phyloP scores from a whole-genome alignment of 2,329 filamentous ascomycete genomes.

The Xylaria hypoxylon region DNA sequence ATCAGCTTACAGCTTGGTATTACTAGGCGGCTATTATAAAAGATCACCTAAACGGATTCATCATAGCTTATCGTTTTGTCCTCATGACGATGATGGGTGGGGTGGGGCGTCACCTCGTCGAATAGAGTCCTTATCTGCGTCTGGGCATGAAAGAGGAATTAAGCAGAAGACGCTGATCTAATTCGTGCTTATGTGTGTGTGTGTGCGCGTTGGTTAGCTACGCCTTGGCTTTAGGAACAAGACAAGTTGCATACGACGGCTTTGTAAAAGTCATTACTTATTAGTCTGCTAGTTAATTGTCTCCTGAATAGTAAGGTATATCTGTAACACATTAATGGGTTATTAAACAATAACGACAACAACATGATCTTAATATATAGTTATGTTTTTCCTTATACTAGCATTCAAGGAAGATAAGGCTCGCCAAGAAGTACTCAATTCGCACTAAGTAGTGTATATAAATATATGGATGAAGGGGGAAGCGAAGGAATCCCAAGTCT shows the following conservation, averaged over 20 bases:
- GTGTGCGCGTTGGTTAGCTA: neutral
- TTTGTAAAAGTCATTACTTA: no score
- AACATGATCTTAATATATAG: no score
- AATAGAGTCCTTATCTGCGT: neutral
- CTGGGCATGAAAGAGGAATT: neutral
- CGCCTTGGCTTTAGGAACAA: neutral
- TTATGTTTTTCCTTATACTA: no score
- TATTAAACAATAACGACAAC: no score
- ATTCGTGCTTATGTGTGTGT: neutral
- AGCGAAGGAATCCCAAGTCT: neutral
- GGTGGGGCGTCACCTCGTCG: neutral
- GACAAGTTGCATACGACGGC: no score
- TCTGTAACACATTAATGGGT: no score
- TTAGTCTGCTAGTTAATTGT: no score
- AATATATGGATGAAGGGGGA: neutral
- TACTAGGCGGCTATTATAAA: neutral
- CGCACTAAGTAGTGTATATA: no score
- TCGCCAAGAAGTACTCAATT: neutral
- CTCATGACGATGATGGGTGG: neutral
- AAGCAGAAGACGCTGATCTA: neutral
- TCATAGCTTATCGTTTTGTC: neutral
- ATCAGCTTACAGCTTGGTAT: neutral
- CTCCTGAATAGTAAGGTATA: no score
- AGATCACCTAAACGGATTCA: neutral
- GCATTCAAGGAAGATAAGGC: no score